These are phyloP conservation scores for Leishmania tarentolae DNA, from an alignment of 208 protist species.

Conservation along the genomic window DNA sequence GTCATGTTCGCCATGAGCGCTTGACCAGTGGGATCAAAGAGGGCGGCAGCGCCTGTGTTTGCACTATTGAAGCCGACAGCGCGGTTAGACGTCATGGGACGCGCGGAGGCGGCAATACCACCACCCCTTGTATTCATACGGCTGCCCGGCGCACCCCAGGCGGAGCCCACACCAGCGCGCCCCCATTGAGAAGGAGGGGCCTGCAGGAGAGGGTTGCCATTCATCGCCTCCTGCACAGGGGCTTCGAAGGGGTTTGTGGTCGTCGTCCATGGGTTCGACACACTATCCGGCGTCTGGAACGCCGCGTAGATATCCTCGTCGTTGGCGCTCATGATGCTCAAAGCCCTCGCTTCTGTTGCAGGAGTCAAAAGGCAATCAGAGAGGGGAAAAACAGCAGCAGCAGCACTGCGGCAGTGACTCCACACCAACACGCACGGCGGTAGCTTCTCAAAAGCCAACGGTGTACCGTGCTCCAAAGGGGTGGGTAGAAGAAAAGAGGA, in stretches of 20 bases:
- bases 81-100: conserved; percentile 95
- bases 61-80: conserved; percentile 85
- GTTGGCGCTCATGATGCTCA: conserved; percentile 21
- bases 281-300: conserved; percentile 65
- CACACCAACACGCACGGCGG: neutral
- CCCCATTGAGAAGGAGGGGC: conserved; percentile 86
- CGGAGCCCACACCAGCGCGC: conserved; percentile 51
- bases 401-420: neutral
- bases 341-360: no score
- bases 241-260: conserved; percentile 43
- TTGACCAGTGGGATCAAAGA: conserved; percentile 89
- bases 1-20: conserved; percentile 57
- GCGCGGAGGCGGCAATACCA: conserved; percentile 51
- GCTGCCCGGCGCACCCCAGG: conserved; percentile 71
- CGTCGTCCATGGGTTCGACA: conserved; percentile 44
- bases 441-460: neutral
- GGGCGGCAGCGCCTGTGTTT: conserved; percentile 26
- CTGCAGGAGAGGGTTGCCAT: conserved; percentile 79
- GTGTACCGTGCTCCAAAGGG: neutral
- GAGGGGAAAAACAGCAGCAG: neutral
- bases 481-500: neutral
- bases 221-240: conserved; percentile 22
- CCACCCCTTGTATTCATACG: conserved; percentile 72
- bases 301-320: conserved; percentile 83
- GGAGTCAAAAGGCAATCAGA: neutral